Percentiles rank a stretch among this genome's conserved stretches.
phyloP scores from a whole-genome alignment of 108 stramenopile genomes.

The Thalassiosira profunda region DNA sequence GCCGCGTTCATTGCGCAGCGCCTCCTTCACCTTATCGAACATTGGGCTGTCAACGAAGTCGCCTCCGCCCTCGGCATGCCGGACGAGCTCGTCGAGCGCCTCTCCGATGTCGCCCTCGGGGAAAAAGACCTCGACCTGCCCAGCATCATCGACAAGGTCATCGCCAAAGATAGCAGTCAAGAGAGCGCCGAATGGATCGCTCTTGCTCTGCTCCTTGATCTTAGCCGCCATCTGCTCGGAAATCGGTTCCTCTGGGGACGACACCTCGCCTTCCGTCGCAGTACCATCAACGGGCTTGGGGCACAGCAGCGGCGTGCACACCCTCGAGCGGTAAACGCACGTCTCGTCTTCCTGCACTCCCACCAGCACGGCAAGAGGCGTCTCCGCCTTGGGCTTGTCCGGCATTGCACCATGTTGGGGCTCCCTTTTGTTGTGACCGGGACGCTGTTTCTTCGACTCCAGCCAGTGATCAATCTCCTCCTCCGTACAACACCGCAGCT shows the following conservation, averaged over 20 bases:
- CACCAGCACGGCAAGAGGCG: slow-evolving; percentile 27
- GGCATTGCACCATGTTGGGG: background rate
- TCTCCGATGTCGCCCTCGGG: background rate
- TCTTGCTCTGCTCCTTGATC: no score
- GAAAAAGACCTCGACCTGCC: slow-evolving; percentile 1
- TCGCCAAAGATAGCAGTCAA: slow-evolving; percentile 24
- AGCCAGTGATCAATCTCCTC: slow-evolving; percentile 38
- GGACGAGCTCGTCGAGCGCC: slow-evolving; percentile 3
- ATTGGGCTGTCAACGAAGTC: slow-evolving; percentile 3
- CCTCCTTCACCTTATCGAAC: slow-evolving; percentile 4
- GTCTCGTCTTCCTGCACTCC: slow-evolving; percentile 29
- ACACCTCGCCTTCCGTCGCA: background rate
- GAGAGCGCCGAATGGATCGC: slow-evolving; percentile 10
- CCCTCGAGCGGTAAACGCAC: slow-evolving; percentile 65
- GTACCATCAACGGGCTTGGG: slow-evolving; percentile 10
- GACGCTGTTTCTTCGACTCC: slow-evolving; percentile 2
- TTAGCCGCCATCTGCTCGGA: background rate
- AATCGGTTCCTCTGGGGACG: no score
- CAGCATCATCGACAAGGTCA: background rate
- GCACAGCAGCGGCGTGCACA: slow-evolving; percentile 83
- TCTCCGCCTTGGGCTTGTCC: background rate
- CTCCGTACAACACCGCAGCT: slow-evolving; percentile 68
- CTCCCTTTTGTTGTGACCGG: background rate
- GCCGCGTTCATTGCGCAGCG: background rate
- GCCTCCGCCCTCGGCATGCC: slow-evolving; percentile 8